Percentiles rank a stretch among this genome's conserved stretches.
Conservation (phyloP, 352 stramenopile species). For the Aphanomyces cochlioides region DNA sequence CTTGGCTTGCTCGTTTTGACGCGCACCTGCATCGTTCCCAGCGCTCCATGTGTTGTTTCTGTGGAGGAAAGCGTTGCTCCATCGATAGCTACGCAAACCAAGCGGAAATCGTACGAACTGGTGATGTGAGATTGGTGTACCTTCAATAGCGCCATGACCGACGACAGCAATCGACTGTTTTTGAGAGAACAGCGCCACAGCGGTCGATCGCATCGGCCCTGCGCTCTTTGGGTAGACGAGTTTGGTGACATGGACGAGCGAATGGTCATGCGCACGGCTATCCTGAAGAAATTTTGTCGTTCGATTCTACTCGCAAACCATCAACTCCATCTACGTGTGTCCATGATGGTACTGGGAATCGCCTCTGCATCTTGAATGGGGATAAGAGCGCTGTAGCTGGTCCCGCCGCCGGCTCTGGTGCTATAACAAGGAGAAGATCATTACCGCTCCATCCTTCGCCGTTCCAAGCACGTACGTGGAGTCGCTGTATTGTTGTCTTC, state of each 20-base stretch:
- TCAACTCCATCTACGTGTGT: no score
- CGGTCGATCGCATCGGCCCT: background rate
- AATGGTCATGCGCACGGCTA: background rate
- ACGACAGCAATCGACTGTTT: background rate
- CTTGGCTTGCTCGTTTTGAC: no score
- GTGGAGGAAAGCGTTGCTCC: no score
- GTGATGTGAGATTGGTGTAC: background rate
- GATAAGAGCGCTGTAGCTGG: background rate
- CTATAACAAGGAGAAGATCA: no score
- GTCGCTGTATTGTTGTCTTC: background rate
- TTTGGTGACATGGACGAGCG: slow-evolving; percentile 8
- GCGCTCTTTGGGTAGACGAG: slow-evolving; percentile 16
- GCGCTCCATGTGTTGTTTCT: no score
- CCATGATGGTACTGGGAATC: slow-evolving; percentile 8
- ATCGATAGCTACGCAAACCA: no score
- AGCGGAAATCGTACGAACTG: no score
- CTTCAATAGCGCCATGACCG: background rate
- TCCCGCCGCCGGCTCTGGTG: no score
- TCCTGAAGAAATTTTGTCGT: slow-evolving; percentile 12
- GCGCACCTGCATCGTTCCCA: background rate
- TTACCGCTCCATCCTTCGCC: no score
- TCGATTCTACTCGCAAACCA: background rate
- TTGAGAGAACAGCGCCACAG: background rate
- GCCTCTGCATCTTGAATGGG: slow-evolving; percentile 8
- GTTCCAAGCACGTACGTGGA: background rate